Evolutionary conservation across 768 basidiomycete species (phyloP).

Genomic region (Amanita thiersii): DNA sequence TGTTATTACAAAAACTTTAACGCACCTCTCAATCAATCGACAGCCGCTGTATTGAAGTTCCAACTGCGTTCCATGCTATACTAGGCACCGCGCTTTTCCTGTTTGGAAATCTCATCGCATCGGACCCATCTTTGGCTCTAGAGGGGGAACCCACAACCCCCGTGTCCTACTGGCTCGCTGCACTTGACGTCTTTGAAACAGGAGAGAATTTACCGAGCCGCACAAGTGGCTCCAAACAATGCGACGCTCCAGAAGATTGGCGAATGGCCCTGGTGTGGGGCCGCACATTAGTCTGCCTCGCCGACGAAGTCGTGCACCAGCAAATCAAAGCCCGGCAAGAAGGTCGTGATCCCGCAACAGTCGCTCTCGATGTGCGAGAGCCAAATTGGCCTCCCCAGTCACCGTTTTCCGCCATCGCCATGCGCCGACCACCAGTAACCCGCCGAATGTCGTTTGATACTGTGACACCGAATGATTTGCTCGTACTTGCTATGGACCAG

Average conservation of each 20-base stretch:
- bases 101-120: constrained; percentile 53
- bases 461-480: constrained; percentile 39
- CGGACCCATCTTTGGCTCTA: constrained; percentile 39
- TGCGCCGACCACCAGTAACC: constrained; percentile 41
- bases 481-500: constrained; percentile 60
- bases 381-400: constrained; percentile 45
- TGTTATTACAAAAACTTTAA: neutral
- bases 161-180: constrained; percentile 56
- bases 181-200: constrained; percentile 63
- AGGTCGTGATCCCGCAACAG: constrained; percentile 6
- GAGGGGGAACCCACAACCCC: constrained; percentile 46
- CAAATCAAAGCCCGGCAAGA: constrained; percentile 14
- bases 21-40: constrained; percentile 9
- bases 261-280: constrained; percentile 63
- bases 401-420: constrained; percentile 41
- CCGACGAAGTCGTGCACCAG: constrained; percentile 39
- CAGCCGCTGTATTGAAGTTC: constrained; percentile 39
- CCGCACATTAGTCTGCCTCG: constrained; percentile 51
- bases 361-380: constrained; percentile 4
- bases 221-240: constrained; percentile 21
- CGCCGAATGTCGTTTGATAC: constrained; percentile 36
- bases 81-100: constrained; percentile 57
- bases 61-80: constrained; percentile 60
- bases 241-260: constrained; percentile 47
- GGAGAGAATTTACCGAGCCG: constrained; percentile 54